Percentiles rank a stretch among this genome's conserved stretches.
Conservation (phyloP, 1,284 basidiomycete species). For the Boletus hoseneyae region DNA sequence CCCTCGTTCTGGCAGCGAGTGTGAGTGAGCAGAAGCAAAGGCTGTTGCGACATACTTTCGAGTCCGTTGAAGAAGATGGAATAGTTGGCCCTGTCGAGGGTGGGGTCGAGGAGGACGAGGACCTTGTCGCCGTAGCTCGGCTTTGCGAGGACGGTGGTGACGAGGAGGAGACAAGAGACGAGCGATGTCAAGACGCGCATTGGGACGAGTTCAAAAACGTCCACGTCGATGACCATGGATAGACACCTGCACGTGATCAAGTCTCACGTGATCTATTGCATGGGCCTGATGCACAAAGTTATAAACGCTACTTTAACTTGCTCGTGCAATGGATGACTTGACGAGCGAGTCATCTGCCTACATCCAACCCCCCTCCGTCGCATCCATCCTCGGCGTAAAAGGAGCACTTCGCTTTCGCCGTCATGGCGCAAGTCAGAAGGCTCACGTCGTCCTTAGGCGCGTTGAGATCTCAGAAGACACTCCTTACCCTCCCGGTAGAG, state of each 20-base stretch:
- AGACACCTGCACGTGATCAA: slow-evolving; percentile 10
- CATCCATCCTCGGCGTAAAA: slow-evolving; percentile 54
- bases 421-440: slow-evolving; percentile 56
- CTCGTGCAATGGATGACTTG: slow-evolving; percentile 32
- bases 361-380: slow-evolving; percentile 27
- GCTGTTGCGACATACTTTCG: slow-evolving; percentile 48
- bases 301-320: too few relatives aligned
- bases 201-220: slow-evolving; percentile 21
- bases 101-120: slow-evolving; percentile 78
- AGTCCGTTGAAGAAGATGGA: slow-evolving; percentile 80
- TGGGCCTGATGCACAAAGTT: neutral
- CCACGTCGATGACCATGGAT: too few relatives aligned
- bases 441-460: slow-evolving; percentile 57
- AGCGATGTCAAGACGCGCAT: slow-evolving; percentile 26
- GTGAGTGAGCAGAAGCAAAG: neutral
- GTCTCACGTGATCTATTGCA: slow-evolving; percentile 17
- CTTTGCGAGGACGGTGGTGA: slow-evolving; percentile 48
- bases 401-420: slow-evolving; percentile 51
- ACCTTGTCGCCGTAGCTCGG: slow-evolving; percentile 85
- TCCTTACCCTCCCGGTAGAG: slow-evolving; percentile 36
- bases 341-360: slow-evolving; percentile 24
- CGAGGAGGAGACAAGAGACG: slow-evolving; percentile 13
- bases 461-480: slow-evolving; percentile 47
- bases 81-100: slow-evolving; percentile 62
- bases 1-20: slow-evolving; percentile 19